These are phyloP conservation scores for Trichothecium sympodiale DNA, from an alignment of 2,329 filamentous ascomycete genomes.

Conservation along the genomic window DNA sequence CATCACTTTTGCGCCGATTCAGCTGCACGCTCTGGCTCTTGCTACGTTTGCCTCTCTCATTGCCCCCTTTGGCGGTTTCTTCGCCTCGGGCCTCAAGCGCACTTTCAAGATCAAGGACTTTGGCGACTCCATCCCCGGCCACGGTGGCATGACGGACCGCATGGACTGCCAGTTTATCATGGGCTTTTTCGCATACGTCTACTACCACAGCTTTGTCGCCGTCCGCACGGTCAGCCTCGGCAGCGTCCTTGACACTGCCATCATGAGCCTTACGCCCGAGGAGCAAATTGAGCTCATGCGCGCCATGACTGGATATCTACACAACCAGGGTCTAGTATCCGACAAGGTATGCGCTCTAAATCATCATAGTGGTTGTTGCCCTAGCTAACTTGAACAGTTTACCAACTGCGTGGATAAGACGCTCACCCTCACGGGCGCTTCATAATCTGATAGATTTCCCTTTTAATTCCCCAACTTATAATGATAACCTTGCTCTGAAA, in stretches of 20 bases:
- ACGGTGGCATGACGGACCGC: conserved; percentile 94
- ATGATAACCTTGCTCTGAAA: neutral
- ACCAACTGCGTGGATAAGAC: conserved; percentile 11
- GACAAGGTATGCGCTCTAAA: conserved; percentile 16
- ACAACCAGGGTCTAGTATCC: conserved; percentile 45
- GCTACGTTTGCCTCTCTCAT: conserved; percentile 93
- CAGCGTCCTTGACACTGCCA: conserved; percentile 79
- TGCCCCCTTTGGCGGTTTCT: conserved; percentile 95
- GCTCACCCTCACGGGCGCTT: conserved; percentile 2
- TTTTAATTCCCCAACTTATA: neutral
- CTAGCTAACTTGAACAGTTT: conserved; percentile 11
- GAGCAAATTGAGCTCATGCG: conserved; percentile 79
- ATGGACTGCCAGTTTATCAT: conserved; percentile 99
- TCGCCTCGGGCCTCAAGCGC: conserved; percentile 92
- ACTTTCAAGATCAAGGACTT: conserved; percentile 99
- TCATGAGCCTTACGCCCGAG: conserved; percentile 75
- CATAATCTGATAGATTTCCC: too few species aligned
- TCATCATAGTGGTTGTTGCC: conserved; percentile 3
- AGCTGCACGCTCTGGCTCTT: conserved; percentile 83
- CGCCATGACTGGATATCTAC: conserved; percentile 51
- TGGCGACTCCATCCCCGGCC: conserved; percentile 92
- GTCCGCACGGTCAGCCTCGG: conserved; percentile 78
- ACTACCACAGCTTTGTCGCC: conserved; percentile 95
- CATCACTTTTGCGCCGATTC: conserved; percentile 74
- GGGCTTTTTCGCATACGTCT: conserved; percentile 97